Conservation (phyloP, 148 eudicot species). For the Vaccinium myrtillus region DNA sequence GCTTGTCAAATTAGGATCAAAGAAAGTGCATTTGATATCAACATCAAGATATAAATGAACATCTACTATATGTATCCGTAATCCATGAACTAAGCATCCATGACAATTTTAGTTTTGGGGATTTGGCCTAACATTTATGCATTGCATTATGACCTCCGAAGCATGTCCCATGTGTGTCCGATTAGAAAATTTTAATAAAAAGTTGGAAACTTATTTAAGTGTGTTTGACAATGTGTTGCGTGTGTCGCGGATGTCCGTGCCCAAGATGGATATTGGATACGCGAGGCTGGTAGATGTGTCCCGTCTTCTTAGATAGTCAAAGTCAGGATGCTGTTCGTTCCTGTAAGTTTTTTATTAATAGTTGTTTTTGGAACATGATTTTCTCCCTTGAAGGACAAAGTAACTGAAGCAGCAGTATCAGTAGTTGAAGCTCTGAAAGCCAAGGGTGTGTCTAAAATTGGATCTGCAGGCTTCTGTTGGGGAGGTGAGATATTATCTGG, state of each 20-base stretch:
- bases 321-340: not conserved
- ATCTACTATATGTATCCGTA: not conserved
- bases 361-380: not conserved
- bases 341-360: not conserved
- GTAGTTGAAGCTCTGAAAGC: conserved; percentile 54
- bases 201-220: not conserved
- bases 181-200: not conserved
- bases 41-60: not conserved
- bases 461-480: conserved; percentile 84
- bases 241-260: not conserved
- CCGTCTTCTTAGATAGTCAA: not conserved
- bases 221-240: not conserved
- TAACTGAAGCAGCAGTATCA: conserved; percentile 48
- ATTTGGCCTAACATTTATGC: not conserved
- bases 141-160: not conserved
- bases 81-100: not conserved
- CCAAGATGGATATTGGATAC: not conserved
- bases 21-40: not conserved
- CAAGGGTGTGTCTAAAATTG: conserved; percentile 56
- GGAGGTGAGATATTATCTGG: conserved; percentile 50
- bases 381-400: conserved; percentile 42
- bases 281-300: not conserved
- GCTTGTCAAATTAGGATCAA: not conserved
- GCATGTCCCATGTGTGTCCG: not conserved
- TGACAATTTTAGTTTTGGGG: not conserved